phyloP scores from a whole-genome alignment of 2,329 filamentous ascomycete species.

The Zymoseptoria pseudotritici region DNA sequence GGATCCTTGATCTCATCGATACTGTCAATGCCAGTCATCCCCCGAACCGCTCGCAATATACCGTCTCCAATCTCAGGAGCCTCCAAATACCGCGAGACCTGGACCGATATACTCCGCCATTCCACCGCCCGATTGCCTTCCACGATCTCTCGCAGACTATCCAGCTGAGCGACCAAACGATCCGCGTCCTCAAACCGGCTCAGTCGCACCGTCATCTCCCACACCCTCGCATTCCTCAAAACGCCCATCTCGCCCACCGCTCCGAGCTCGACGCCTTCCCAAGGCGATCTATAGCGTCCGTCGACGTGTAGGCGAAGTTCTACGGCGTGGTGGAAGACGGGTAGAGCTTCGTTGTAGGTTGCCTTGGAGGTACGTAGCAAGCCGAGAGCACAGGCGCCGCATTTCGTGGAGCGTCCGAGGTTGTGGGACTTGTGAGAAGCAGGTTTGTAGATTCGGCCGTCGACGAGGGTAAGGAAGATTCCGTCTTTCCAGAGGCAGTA shows the following conservation, averaged over 20 bases:
- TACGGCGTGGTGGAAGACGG: slow-evolving; percentile 33
- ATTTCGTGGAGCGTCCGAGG: slow-evolving; percentile 4
- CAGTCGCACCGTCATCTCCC: slow-evolving; percentile 11
- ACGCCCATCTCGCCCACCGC: slow-evolving; percentile 5
- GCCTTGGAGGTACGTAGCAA: slow-evolving; percentile 36
- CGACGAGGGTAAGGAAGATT: slow-evolving; percentile 11
- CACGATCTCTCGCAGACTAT: slow-evolving; percentile 4
- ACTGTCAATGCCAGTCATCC: slow-evolving; percentile 5
- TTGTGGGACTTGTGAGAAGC: slow-evolving; percentile 23
- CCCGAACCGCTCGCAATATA: slow-evolving; percentile 7
- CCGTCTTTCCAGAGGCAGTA: slow-evolving; percentile 14
- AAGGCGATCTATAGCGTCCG: slow-evolving; percentile 9
- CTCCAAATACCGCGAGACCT: slow-evolving; percentile 9
- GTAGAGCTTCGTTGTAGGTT: slow-evolving; percentile 37
- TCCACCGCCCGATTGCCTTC: slow-evolving; percentile 1
- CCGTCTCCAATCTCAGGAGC: slow-evolving; percentile 5
- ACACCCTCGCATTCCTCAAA: slow-evolving; percentile 5
- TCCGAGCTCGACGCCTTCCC: slow-evolving; percentile 10
- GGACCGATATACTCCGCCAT: slow-evolving; percentile 11
- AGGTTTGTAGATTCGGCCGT: slow-evolving; percentile 27
- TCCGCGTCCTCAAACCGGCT: slow-evolving; percentile 9
- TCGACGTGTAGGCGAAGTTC: slow-evolving; percentile 11
- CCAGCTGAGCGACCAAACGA: slow-evolving; percentile 7
- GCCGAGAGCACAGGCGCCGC: slow-evolving; percentile 18
- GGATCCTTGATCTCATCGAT: slow-evolving; percentile 9